Evolutionary conservation across 495 filamentous ascomycete species (phyloP).

Genomic region (Penicillium nucicola): DNA sequence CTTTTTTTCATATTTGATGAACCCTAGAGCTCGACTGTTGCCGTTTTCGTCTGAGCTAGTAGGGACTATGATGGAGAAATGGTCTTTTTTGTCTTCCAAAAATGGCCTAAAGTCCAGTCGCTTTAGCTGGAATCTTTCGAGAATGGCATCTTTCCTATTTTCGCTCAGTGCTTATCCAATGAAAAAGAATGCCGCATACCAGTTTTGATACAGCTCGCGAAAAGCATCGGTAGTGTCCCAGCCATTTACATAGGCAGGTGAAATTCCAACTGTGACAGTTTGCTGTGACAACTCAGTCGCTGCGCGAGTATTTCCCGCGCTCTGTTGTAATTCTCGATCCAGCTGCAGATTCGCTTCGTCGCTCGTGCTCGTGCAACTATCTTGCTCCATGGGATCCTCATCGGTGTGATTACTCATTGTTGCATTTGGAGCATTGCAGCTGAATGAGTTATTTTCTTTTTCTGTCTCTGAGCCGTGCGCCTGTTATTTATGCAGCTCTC

Average conservation of each 20-base stretch:
- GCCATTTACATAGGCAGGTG: background rate
- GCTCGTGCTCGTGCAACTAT: background rate
- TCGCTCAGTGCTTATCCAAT: background rate
- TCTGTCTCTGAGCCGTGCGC: background rate
- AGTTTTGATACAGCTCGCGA: slow-evolving; percentile 2
- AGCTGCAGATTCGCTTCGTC: background rate
- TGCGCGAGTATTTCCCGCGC: background rate
- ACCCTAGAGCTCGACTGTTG: background rate
- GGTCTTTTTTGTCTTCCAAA: too few relatives aligned
- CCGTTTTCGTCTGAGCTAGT: too few relatives aligned
- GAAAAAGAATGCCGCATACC: background rate
- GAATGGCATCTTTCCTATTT: background rate
- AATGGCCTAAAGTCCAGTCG: too few relatives aligned
- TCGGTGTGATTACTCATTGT: background rate
- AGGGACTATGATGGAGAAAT: too few relatives aligned
- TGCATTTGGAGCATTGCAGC: background rate
- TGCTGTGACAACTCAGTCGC: background rate
- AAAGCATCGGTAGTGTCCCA: background rate
- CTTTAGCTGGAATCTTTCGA: too few relatives aligned
- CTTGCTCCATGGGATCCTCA: background rate
- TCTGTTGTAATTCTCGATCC: background rate
- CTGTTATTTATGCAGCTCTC: background rate
- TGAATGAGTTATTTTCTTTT: background rate
- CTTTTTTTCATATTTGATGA: slow-evolving; percentile 14
- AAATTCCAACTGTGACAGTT: background rate